phyloP scores from a whole-genome alignment of 163 green algal species.

The Picocystis sp. region DNA sequence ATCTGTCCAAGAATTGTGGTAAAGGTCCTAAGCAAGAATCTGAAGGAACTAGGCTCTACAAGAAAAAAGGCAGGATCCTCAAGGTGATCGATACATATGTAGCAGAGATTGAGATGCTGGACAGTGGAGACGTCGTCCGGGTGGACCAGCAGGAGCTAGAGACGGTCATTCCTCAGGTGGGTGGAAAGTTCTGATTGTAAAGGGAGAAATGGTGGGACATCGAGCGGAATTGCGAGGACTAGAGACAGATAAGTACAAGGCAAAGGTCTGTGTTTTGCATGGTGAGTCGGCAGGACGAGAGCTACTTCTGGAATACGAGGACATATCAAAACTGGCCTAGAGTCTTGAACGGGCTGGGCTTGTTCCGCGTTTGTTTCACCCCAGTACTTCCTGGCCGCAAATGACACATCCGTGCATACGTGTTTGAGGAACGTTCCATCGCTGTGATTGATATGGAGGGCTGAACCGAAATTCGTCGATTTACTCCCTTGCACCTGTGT shows the following conservation, averaged over 20 bases:
- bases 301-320: slow-evolving; percentile 73
- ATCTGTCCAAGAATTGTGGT: slow-evolving; percentile 44
- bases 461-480: too few relatives aligned
- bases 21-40: slow-evolving; percentile 69
- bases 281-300: slow-evolving; percentile 26
- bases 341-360: too few relatives aligned
- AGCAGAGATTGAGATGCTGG: slow-evolving; percentile 61
- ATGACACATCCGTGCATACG: too few relatives aligned
- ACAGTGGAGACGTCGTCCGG: slow-evolving; percentile 37
- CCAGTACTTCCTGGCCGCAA: too few relatives aligned
- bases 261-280: slow-evolving; percentile 27
- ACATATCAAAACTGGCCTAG: slow-evolving; percentile 53
- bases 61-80: slow-evolving; percentile 68
- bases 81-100: slow-evolving; percentile 55
- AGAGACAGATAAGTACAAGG: slow-evolving; percentile 47
- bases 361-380: too few relatives aligned
- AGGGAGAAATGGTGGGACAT: neutral
- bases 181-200: slow-evolving; percentile 8
- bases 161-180: slow-evolving; percentile 44
- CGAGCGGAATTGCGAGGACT: slow-evolving; percentile 21
- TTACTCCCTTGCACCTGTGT: too few relatives aligned
- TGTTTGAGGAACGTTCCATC: too few relatives aligned
- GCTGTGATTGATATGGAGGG: too few relatives aligned
- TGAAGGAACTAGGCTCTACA: slow-evolving; percentile 76
- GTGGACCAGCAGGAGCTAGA: slow-evolving; percentile 73